These are phyloP conservation scores for Podospora conica DNA, from an alignment of 495 filamentous ascomycete species.

Conservation along the genomic window DNA sequence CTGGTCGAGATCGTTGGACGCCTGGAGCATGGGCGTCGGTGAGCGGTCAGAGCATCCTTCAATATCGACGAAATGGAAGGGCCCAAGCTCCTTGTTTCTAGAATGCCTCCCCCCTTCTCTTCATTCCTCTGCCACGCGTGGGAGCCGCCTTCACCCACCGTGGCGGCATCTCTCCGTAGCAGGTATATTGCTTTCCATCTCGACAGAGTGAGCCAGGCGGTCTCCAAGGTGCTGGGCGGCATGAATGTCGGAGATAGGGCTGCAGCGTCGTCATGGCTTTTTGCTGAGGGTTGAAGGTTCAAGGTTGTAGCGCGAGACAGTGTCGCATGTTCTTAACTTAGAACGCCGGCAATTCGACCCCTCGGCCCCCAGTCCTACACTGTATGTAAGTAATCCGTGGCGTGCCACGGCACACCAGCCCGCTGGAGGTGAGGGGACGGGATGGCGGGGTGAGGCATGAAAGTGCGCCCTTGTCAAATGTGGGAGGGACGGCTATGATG, in stretches of 20 bases:
- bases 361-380: not conserved
- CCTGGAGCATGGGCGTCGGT: not conserved
- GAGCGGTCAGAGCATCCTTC: constrained; percentile 2
- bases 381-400: constrained; percentile 19
- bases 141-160: constrained; percentile 10
- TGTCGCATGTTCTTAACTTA: constrained; percentile 30
- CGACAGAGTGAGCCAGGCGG: constrained; percentile 6
- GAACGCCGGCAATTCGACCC: constrained; percentile 20
- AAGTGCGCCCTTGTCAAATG: not conserved
- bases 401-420: constrained; percentile 12
- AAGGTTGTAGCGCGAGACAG: constrained; percentile 12
- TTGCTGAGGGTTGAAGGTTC: not conserved
- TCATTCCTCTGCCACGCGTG: constrained; percentile 9
- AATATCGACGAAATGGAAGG: constrained; percentile 16
- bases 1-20: constrained; percentile 6
- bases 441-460: constrained; percentile 13
- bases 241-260: constrained; percentile 23
- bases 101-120: constrained; percentile 20
- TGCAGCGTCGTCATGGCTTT: constrained; percentile 16
- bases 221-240: constrained; percentile 16
- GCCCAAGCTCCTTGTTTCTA: constrained; percentile 19
- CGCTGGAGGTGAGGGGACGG: constrained; percentile 11
- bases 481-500: constrained; percentile 10
- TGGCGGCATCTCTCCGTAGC: constrained; percentile 20
- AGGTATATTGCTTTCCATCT: constrained; percentile 25